Evolutionary conservation across 805 yeast genomes (phyloP), one percentile per base, ranked within the genome.

Genomic region (Candida michaelii): DNA sequence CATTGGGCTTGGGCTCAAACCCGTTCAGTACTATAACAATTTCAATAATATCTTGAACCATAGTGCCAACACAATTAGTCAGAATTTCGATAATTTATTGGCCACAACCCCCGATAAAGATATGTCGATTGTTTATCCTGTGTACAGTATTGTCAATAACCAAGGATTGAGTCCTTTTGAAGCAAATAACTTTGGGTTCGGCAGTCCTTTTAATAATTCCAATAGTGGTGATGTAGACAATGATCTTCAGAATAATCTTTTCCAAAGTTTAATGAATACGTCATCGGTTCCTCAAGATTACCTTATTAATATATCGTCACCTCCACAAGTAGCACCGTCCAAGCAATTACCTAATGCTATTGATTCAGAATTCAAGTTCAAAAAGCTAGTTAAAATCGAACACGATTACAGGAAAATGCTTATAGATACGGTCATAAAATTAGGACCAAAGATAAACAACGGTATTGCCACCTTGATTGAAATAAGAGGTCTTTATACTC

Each of bases 111-210:
- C 52, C 6, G 45, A 52, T 35, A 52, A 51, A 24, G 62, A 62
- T 32, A 45, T 50, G 40, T 56, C 65, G 18, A 68, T 68, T 40
- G 63, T 68, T 15, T 68, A 68, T 42, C 73, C 73, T 1, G 60
- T 68, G 11, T 68, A 68, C 43, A 52, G 62, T 4, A 47, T 63
- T 30, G 45, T 42, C 10, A 49, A 49, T 34, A 49, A 44, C 23
- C 46, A 44, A n/a, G 48, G 47, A 5, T 14, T 43, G 8, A 44
- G 48, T 21, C 52, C 52, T 2, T 41, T 48, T 38, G 44, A 21
- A 13, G 17, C 13, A 11, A 14, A 6, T 13, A 33, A 37, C 17
- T 27, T 18, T 17, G 15, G 30, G 23, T 21, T 6, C 8, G 23
- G 23, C 8, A 21, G 23, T 21, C 23, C 23, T 21, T 21, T 21